A percentile compares a stretch with the other conserved stretches of the same genome.
Evolutionary conservation across 345 rosid species (phyloP).

Genomic region (Gossypium rotundifolium): DNA sequence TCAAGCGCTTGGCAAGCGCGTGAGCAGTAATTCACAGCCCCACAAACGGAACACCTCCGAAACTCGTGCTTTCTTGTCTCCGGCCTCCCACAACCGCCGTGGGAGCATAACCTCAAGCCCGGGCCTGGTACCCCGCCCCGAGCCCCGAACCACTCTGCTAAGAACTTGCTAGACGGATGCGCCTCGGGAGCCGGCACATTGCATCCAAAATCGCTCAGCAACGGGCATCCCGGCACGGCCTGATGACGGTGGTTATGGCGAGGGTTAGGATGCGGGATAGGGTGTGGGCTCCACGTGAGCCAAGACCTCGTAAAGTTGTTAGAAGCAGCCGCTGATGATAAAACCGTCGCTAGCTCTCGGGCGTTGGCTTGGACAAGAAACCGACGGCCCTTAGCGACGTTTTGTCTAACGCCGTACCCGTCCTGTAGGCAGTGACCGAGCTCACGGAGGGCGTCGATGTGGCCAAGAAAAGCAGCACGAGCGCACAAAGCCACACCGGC

Average conservation of each 20-base stretch:
- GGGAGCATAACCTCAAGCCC: conserved; percentile 76
- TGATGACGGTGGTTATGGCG: conserved; percentile 24
- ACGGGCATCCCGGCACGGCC: conserved; percentile 48
- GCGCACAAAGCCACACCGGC: conserved; percentile 95
- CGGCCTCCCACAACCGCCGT: conserved; percentile 80
- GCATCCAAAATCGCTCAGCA: conserved; percentile 93
- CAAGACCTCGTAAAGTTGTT: conserved; percentile 35
- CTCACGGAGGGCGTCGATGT: conserved; percentile 89
- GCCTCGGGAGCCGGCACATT: conserved; percentile 91
- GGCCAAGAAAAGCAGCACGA: conserved; percentile 84
- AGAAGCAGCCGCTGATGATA: conserved; percentile 31
- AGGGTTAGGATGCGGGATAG: conserved; percentile 15
- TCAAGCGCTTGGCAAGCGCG: conserved; percentile 97
- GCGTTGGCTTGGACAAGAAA: conserved; percentile 94
- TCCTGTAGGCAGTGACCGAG: conserved; percentile 97
- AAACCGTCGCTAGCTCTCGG: conserved; percentile 71
- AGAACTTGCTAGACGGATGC: conserved; percentile 68
- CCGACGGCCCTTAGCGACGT: conserved; percentile 79
- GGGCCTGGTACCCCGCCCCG: conserved; percentile 35
- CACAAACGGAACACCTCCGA: conserved; percentile 89
- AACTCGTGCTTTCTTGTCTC: conserved; percentile 93
- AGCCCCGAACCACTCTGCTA: conserved; percentile 65
- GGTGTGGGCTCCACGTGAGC: conserved; percentile 47
- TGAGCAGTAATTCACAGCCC: conserved; percentile 88
- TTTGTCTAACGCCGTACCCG: conserved; percentile 92